Base-by-base conservation (phyloP, 2,329 filamentous ascomycete species). In the Xylaria digitata region DNA sequence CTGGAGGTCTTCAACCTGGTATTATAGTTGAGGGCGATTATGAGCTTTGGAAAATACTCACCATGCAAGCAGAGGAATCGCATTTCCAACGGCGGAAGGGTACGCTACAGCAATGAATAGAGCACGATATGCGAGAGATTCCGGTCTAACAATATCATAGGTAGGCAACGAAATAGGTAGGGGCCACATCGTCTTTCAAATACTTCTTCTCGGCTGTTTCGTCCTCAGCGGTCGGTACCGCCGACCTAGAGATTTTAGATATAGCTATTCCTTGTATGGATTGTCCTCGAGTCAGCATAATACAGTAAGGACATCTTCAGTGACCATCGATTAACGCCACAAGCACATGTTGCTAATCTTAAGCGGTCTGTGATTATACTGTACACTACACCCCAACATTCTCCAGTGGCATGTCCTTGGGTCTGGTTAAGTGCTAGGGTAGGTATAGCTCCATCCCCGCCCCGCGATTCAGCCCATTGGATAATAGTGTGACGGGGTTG, bases 51-150 rank as follows among this genome's bases (percentile, higher is more conserved):
- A 43, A 40, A 26, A 7, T n/a, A 66, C 66, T 56, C 45, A 66
- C 66, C 66, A 57, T 73, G 70, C 32, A 72, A 49, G 40, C 71
- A 72, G 42, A 73, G 70, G 37, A 73, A 72, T 15, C 71, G 66
- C 71, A 73, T 73, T 59, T 65, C 21, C 61, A 70, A 59, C 71
- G 17, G 13, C 17, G 43, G 34, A 42, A 11, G 45, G 37, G 34
- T 3, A 50, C 26, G 43, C 15, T 61, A 45, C 34, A 37, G 40
- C 45, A n/a, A 15, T 48, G 40, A 63, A 32, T 13, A 23, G 21
- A 19, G n/a, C 17, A 46, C 17, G 42, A 55, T 17, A 34, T 26
- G 13, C 13, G 8, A 52, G 46, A 43, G 42, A 43, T 26, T 11
- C 54, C 3, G 17, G 13, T 7, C 21, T 21, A 30, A 49, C 1